Percentiles rank a stretch among this genome's conserved stretches.
Conservation (phyloP, 2,329 filamentous ascomycete genomes). For the Nemania sp. region DNA sequence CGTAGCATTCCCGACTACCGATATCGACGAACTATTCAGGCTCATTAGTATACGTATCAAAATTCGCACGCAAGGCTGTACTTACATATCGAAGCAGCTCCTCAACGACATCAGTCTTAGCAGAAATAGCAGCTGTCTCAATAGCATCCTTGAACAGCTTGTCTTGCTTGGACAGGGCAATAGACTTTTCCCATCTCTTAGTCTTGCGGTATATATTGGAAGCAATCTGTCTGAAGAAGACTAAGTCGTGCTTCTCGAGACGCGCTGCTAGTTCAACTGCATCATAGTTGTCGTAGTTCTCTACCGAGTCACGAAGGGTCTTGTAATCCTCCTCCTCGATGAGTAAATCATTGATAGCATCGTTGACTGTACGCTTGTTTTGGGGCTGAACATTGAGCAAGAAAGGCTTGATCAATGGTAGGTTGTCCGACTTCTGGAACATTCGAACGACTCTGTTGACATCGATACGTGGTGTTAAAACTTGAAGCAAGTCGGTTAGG, state of each 20-base stretch:
- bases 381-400: slow-evolving; percentile 92
- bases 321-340: slow-evolving; percentile 99
- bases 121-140: slow-evolving; percentile 91
- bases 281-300: slow-evolving; percentile 99
- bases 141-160: slow-evolving; percentile 99
- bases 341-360: slow-evolving; percentile 94
- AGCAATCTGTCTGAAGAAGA: slow-evolving; percentile 99
- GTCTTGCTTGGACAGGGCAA: slow-evolving; percentile 96
- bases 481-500: slow-evolving; percentile 92
- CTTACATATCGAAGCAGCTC: slow-evolving; percentile 96
- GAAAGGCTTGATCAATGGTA: slow-evolving; percentile 98
- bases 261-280: slow-evolving; percentile 88
- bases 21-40: slow-evolving; percentile 88
- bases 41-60: slow-evolving; percentile 40
- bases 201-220: slow-evolving; percentile 99
- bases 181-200: slow-evolving; percentile 99
- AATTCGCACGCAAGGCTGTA: slow-evolving; percentile 41
- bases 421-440: slow-evolving; percentile 98
- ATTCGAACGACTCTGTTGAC: slow-evolving; percentile 99
- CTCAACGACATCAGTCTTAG: slow-evolving; percentile 90
- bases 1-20: slow-evolving; percentile 97
- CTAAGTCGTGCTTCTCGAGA: slow-evolving; percentile 94
- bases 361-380: slow-evolving; percentile 98
- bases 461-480: slow-evolving; percentile 89
- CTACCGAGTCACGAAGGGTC: slow-evolving; percentile 93